Percentiles rank a stretch among this genome's conserved stretches.
Conservation (phyloP, 2,329 filamentous ascomycete species). For the Phialophora macrospora region DNA sequence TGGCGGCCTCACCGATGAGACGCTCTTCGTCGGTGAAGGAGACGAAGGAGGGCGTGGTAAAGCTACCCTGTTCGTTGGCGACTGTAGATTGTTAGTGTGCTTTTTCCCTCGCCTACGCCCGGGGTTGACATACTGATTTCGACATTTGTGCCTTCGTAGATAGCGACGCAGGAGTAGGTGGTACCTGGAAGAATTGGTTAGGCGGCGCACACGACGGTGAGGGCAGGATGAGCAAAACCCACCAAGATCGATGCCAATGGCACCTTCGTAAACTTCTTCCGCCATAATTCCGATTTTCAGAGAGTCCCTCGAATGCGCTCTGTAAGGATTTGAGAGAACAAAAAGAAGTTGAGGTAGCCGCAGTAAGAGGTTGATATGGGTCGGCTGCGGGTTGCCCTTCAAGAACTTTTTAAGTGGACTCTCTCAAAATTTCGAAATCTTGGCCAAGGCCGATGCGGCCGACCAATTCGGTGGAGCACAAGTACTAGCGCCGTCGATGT, state of each 20-base stretch:
- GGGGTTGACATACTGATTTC: conserved; percentile 76
- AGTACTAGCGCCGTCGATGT: background rate
- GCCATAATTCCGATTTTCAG: conserved; percentile 64
- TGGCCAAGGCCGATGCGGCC: conserved; percentile 15
- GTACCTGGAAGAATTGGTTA: conserved; percentile 68
- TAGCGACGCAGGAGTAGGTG: conserved; percentile 99
- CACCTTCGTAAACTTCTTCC: conserved; percentile 98
- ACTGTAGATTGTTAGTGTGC: conserved; percentile 56
- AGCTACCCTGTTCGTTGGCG: conserved; percentile 99
- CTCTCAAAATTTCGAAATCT: conserved; percentile 24
- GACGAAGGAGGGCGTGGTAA: conserved; percentile 98
- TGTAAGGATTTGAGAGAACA: conserved; percentile 10
- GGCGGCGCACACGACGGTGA: conserved; percentile 39
- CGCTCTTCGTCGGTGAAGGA: conserved; percentile 99
- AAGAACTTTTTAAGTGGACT: conserved; percentile 21
- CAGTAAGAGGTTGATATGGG: conserved; percentile 7
- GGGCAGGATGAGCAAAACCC: conserved; percentile 39
- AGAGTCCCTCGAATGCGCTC: conserved; percentile 8
- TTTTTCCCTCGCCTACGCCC: conserved; percentile 8
- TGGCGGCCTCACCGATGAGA: conserved; percentile 98
- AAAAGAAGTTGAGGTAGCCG: conserved; percentile 10
- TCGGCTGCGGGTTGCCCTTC: conserved; percentile 7
- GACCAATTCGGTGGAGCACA: conserved; percentile 1
- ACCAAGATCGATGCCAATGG: conserved; percentile 99
- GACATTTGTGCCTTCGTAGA: conserved; percentile 98